Evolutionary conservation across 169 alveolate species (phyloP).

Genomic region (Eimeria praecox): DNA sequence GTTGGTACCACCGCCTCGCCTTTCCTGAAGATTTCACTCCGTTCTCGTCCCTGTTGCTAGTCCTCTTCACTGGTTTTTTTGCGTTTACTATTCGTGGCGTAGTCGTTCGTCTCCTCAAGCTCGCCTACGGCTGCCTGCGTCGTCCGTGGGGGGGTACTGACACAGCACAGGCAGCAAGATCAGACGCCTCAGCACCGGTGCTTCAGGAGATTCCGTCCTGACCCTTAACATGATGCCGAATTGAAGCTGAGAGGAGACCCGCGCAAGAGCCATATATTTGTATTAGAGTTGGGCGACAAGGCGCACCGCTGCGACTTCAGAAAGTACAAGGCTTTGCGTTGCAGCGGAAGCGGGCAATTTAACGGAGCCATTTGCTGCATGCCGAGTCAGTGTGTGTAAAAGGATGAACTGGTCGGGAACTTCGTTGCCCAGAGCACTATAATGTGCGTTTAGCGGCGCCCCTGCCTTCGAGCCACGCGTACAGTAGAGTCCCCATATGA

Average conservation of each 20-base stretch:
- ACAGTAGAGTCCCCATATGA: not conserved
- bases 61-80: constrained; percentile 55
- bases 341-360: constrained; percentile 29
- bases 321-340: not conserved
- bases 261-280: not conserved
- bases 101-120: constrained; percentile 51
- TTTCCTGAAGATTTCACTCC: constrained; percentile 63
- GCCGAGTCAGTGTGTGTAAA: not conserved
- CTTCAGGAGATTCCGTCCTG: constrained; percentile 29
- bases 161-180: constrained; percentile 37
- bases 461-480: not conserved
- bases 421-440: not conserved
- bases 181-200: constrained; percentile 11
- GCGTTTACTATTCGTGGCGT: constrained; percentile 73
- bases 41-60: constrained; percentile 61
- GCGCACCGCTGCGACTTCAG: not conserved
- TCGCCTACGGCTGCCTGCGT: constrained; percentile 53
- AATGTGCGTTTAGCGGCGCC: not conserved
- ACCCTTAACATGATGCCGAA: not conserved
- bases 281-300: not conserved
- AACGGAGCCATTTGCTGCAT: not conserved
- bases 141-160: constrained; percentile 40
- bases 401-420: not conserved
- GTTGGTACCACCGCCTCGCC: constrained; percentile 72
- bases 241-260: not conserved